Evolutionary conservation across 768 basidiomycete genomes (phyloP), one percentile per base, ranked within the genome.

Genomic region (Epithele typhae): DNA sequence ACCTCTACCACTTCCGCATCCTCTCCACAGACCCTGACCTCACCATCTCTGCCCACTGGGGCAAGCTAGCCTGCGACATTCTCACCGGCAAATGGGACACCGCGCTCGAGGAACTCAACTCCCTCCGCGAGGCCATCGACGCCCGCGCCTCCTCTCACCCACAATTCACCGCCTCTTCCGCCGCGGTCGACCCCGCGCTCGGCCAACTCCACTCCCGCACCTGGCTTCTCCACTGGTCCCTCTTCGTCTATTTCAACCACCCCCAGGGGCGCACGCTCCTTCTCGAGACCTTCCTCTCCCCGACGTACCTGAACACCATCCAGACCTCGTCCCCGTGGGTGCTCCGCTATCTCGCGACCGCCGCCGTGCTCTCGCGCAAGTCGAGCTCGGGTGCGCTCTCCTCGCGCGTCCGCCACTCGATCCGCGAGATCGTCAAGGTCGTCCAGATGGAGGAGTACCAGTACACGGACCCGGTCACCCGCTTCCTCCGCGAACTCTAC

Each of bases 161-260:
- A 45, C 60, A 64, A 54, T 58, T 59, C 54, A 37, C 68, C 59
- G 21, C 49, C 5, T 42, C 64, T 23, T 46, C 69, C 58, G 43
- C 60, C 5, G 55, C 74, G 8, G 56, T 75, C 18, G 71, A 82
- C 39, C 78, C 84, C 32, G 84, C 85, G n/a, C 77, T 94, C 23
- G 76, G 80, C 30, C 92, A 96, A 60, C 76, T 99, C 24, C 93
- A 97, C 66, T 90, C 92, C 3, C 82, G 96, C 48, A 91, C 93
- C 17, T 97, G 95, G 93, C 79, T 95, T 50, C 82, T 91, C 6
- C 96, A 98, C 69, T 99, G 95, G 96, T 90, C 87, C 1, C 82
- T 99, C 40, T 98, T 97, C 66, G 92, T 97, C 46, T 98, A 95
- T 72, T 99, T 93, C 75, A 97, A 96, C 71, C 91, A 97, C 68